These are phyloP conservation scores for Termitomyces sp. DNA, from an alignment of 1,284 basidiomycete genomes.

Conservation along the genomic window DNA sequence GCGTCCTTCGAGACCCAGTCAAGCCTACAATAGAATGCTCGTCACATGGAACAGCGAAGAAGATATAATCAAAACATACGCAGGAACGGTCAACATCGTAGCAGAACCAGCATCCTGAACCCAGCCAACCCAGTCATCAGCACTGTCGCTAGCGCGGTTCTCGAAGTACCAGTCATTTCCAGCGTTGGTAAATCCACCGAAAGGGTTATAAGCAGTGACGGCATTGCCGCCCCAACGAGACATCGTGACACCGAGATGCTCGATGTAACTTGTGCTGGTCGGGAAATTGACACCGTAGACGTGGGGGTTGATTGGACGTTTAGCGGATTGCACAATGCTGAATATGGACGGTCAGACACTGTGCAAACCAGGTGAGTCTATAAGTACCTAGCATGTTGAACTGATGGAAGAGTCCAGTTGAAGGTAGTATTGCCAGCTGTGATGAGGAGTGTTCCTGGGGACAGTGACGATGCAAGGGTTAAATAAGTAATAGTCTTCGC, in stretches of 20 bases:
- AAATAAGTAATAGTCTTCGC: conserved; percentile 43
- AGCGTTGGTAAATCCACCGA: conserved; percentile 46
- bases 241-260: conserved; percentile 40
- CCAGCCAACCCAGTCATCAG: conserved; percentile 45
- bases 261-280: conserved; percentile 36
- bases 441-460: conserved; percentile 35
- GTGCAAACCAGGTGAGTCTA: not conserved
- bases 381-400: conserved; percentile 32
- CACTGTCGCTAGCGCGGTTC: conserved; percentile 36
- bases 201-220: conserved; percentile 47
- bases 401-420: conserved; percentile 35
- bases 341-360: conserved; percentile 3
- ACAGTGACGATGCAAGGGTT: conserved; percentile 31
- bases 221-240: conserved; percentile 51
- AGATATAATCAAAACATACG: conserved; percentile 28
- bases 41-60: not conserved
- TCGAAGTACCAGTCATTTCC: conserved; percentile 52
- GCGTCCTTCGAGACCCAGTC: conserved; percentile 50
- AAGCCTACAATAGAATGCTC: conserved; percentile 27
- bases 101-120: conserved; percentile 38
- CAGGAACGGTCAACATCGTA: conserved; percentile 40
- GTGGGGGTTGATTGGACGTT: conserved; percentile 35
- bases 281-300: conserved; percentile 52
- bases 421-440: conserved; percentile 33
- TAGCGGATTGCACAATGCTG: conserved; percentile 32